Percentiles rank a stretch among this genome's conserved stretches.
Evolutionary conservation across 768 basidiomycete genomes (phyloP).

Genomic region (Tremella yokohamensis): DNA sequence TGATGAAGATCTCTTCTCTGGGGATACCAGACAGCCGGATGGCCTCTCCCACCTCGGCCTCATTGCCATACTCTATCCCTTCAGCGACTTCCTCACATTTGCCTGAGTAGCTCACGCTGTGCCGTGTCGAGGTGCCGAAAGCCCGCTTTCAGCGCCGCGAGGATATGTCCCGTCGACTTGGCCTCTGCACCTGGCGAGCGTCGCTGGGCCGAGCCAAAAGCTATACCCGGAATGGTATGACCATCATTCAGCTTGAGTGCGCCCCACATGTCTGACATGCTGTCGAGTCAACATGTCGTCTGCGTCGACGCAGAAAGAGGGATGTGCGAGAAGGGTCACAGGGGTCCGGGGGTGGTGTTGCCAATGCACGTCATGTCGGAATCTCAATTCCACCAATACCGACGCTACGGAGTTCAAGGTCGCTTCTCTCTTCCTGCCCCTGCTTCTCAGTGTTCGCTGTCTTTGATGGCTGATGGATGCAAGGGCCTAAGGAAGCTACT

Average conservation of each 20-base stretch:
- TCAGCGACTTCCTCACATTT: neutral
- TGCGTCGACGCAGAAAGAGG: neutral
- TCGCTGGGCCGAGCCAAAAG: conserved; percentile 36
- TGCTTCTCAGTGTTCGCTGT: too few relatives aligned
- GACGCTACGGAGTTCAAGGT: neutral
- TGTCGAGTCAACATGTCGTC: neutral
- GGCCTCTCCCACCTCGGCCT: conserved; percentile 38
- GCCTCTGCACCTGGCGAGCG: neutral
- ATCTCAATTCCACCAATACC: neutral
- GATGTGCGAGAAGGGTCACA: neutral
- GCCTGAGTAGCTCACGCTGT: conserved; percentile 14
- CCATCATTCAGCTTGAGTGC: conserved; percentile 40
- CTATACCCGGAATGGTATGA: conserved; percentile 37
- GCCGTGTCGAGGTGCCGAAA: conserved; percentile 43
- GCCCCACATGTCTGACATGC: conserved; percentile 7
- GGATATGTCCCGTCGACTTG: conserved; percentile 4
- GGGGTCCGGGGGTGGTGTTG: neutral
- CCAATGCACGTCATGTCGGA: neutral
- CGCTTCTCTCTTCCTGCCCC: too few relatives aligned
- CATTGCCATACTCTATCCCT: conserved; percentile 49
- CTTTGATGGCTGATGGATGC: too few relatives aligned
- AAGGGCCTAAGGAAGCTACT: too few relatives aligned
- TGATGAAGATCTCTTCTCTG: conserved; percentile 40
- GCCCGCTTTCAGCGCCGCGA: conserved; percentile 34
- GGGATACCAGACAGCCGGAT: conserved; percentile 31